Base-by-base conservation (phyloP, 345 rosid species). In the Arabidopsis suecica region DNA sequence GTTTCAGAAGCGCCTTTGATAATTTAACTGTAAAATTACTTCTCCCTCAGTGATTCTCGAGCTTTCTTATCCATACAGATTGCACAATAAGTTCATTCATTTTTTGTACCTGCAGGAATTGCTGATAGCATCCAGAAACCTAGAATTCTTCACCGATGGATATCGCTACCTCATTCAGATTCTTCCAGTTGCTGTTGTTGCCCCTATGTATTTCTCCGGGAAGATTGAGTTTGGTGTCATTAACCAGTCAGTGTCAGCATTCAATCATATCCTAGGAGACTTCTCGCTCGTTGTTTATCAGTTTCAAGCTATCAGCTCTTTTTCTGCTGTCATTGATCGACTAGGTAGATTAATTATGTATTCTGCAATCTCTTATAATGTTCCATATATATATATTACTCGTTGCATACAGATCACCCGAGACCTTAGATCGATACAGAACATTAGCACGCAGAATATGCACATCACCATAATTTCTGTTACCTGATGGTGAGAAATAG, bases 171-270 rank as follows among this genome's bases (percentile, higher is more conserved):
- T 93, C 75, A 93, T 93, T 82, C 98, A 93, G 88, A 87, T 93
- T 82, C 96, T 93, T 75, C 98, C 98, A 48, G 98, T 89, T 75
- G 98, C 98, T 73, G 88, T 93, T 68, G 94, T 93, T 55, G 98
- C 98, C 79, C 98, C 98, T 3, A 93, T 91, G 98, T 93, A 86
- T 78, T 93, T 93, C 84, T 91, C 98, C 2, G 97, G 96, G 36
- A 89, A 91, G 83, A 94, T 94, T 73, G 98, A 94, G 89, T 94
- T 94, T 84, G 98, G 98, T 78, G 97, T 94, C 76, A 91, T 94
- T 70, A 94, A 88, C 82, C 98, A 94, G 78, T 91, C 98, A 22
- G 96, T 89, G 55, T 94, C 98, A 48, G 98, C 98, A 48, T 94
- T 94, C 77, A 94, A 91, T 78, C 98, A 94, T 77, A 91, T 94